Base-by-base conservation (phyloP, 1,139 yeast species). In the Hemisphaericaspora xylanilytica region DNA sequence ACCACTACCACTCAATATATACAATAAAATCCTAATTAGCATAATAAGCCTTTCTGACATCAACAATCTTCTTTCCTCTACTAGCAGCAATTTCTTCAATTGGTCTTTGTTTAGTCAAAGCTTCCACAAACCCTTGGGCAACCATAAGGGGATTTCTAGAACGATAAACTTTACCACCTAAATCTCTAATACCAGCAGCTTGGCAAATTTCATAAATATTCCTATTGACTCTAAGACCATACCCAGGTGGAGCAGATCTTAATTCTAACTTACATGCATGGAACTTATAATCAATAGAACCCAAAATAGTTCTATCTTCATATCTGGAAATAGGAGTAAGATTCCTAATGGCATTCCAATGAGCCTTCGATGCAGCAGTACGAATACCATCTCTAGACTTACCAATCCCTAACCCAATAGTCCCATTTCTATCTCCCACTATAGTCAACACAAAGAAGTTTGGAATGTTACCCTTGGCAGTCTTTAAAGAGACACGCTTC, bases 331-430 rank as follows among this genome's bases (percentile, higher is more conserved):
- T 78, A 47, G 83, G 80, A 26, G 78, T 75, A 59, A 94, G 70
- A 61, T 88, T 88, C 65, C 88, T 87, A 40, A 90, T 85, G 3
- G 97, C 97, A 55, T 85, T 84, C 95, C 96, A 87, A 60, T 84
- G 90, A 7, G 97, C 97, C 57, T 88, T 87, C 33, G 80, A 70
- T 27, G 85, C 76, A 2, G 98, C 96, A 39, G 78, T 76, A 42
- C 85, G 70, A 65, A 85, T 79, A 45, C 86, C 89, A 45, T 80
- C 83, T 52, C 89, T 73, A 42, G 92, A 90, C 57, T 87, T 87
- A 43, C 98, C 99, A 62, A 89, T 96, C 40, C 98, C 99, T 37
- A 90, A 70, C 33, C 98, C 98, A 45, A 90, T 72, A 82, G 89
- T 86, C 47, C 99, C 99, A 49, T 85, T 84, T 43, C 81, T 77